Evolutionary conservation across 306 rosid genomes (phyloP), one percentile per base, ranked within the genome.

Genomic region (Parietaria judaica): DNA sequence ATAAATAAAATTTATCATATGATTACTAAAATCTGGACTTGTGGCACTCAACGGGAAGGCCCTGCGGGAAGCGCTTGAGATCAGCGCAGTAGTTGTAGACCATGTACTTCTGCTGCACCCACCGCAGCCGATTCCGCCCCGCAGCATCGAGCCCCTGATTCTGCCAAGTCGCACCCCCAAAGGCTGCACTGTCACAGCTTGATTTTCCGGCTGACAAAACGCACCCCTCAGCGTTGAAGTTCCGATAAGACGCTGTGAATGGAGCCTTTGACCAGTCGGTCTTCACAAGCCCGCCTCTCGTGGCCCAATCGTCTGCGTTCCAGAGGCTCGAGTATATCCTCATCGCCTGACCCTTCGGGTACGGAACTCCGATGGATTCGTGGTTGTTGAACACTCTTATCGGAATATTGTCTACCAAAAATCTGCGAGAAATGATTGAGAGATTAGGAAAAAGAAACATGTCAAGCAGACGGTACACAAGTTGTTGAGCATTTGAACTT

Each of bases 101-200:
- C 86, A 81, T 74, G 74, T 53, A 69, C 62, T 78, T 77, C 14
- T 71, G 66, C 8, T 78, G 83, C 74, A 66, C 83, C 86, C 86
- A 81, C 36, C 76, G 49, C 36, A 81, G 58, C 54, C 75, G 63
- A 23, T 76, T 77, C 15, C 78, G 66, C 5, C 78, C 71, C 6
- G 70, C 54, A 6, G 78, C 72, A 23, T 78, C 83, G 2, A 81
- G 78, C 8, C 51, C 71, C 51, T 73, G 74, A 67, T 66, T 55
- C n/a, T 53, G 66, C 78, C 80, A 73, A 13, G 73, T 46, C 37
- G 47, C 36, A 4, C 38, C 55, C 14, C 50, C 17, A 49, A 49
- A 49, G 14, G 53, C 53, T 4, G 14, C 13, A 7, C 56, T 31
- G 17, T 64, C 55, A 67, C 58, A 49, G 10, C 65, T 63, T 0